Percentiles rank a stretch among this genome's conserved stretches.
phyloP scores from a whole-genome alignment of 1,284 basidiomycete species.

The Phaffia rhodozyma region DNA sequence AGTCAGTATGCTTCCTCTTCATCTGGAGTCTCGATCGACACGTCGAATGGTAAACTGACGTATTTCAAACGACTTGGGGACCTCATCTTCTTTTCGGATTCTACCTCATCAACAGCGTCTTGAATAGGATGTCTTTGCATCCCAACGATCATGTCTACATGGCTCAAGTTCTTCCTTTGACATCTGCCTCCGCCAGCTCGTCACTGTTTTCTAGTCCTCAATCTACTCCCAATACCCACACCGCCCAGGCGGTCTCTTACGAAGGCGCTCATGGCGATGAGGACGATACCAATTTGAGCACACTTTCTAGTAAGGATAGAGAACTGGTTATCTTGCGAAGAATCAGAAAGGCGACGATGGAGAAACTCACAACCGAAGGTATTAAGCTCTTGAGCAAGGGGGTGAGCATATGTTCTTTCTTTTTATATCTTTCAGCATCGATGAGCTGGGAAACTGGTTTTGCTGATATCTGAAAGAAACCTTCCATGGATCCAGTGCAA shows the following conservation, averaged over 20 bases:
- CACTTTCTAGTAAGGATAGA: background rate
- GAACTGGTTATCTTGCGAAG: background rate
- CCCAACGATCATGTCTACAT: constrained; percentile 11
- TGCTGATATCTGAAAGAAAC: background rate
- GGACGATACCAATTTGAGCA: background rate
- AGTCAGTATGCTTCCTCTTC: constrained; percentile 5
- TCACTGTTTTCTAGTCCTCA: background rate
- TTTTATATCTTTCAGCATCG: background rate
- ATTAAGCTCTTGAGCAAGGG: background rate
- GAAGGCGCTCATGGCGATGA: background rate
- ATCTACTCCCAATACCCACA: background rate
- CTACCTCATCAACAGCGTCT: constrained; percentile 2
- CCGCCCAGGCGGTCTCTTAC: background rate
- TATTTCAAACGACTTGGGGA: background rate
- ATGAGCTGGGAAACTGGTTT: background rate
- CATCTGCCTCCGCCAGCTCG: background rate
- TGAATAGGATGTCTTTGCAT: constrained; percentile 12
- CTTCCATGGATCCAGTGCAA: background rate
- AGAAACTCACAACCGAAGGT: background rate
- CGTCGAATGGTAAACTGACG: background rate
- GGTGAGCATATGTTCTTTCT: background rate
- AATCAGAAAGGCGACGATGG: constrained; percentile 5
- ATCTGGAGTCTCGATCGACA: background rate
- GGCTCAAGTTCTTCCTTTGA: background rate
- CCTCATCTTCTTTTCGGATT: background rate